Percentiles rank a stretch among this genome's conserved stretches.
These are phyloP conservation scores for Penicillium paxilli DNA, from an alignment of 495 filamentous ascomycete species.

Conservation along the genomic window DNA sequence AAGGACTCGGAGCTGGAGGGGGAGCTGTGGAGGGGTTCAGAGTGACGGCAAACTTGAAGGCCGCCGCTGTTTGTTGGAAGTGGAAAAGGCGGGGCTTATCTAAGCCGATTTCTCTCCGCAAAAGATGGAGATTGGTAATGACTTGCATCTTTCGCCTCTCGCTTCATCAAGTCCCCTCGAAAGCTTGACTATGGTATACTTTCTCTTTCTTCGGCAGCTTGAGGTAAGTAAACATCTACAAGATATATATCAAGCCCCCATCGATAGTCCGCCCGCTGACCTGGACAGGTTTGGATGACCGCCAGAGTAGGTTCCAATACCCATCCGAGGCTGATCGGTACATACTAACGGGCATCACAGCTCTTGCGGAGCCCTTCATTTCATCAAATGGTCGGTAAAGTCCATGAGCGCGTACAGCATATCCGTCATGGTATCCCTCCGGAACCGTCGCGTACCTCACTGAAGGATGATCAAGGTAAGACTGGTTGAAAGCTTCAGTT, in stretches of 20 bases:
- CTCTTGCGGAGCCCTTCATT: constrained; percentile 61
- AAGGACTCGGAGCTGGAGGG: too few relatives aligned
- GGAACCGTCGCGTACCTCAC: constrained; percentile 57
- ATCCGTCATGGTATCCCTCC: constrained; percentile 54
- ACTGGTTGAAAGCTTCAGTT: too few relatives aligned
- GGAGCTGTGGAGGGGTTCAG: too few relatives aligned
- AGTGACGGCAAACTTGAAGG: too few relatives aligned
- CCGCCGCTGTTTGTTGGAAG: too few relatives aligned
- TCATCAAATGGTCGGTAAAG: constrained; percentile 55
- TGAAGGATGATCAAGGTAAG: constrained; percentile 48
- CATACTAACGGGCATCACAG: constrained; percentile 41
- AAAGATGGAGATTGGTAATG: neutral
- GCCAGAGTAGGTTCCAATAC: constrained; percentile 40
- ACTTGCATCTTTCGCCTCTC: neutral
- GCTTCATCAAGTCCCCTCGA: neutral
- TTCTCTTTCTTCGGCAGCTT: constrained; percentile 17
- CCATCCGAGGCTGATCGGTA: too few relatives aligned
- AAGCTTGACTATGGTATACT: constrained; percentile 18
- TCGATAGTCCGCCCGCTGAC: constrained; percentile 5
- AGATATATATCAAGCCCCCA: neutral
- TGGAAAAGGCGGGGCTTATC: constrained; percentile 19
- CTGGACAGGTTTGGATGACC: constrained; percentile 41
- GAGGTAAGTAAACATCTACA: constrained; percentile 18
- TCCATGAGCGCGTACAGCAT: constrained; percentile 56
- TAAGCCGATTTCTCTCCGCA: too few relatives aligned